phyloP scores from a whole-genome alignment of 768 basidiomycete species.

The Kwoniella europaea region DNA sequence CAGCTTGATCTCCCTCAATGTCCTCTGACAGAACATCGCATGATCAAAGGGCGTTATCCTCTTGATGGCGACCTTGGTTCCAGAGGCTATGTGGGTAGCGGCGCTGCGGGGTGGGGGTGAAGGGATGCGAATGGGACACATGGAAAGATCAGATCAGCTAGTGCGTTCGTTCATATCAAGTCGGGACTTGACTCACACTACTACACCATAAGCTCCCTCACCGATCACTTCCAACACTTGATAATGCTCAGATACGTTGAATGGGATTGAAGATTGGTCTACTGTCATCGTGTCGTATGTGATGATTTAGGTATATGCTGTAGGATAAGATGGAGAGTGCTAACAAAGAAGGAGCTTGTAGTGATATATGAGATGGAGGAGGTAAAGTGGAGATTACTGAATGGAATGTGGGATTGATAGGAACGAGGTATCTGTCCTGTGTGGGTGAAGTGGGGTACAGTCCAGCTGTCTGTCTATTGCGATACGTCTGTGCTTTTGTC shows the following conservation, averaged over 20 bases:
- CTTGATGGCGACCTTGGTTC: conserved; percentile 91
- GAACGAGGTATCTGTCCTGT: not conserved
- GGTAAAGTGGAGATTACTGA: not conserved
- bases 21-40: conserved; percentile 59
- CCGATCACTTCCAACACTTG: conserved; percentile 82
- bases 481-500: not conserved
- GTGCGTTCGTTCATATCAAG: no score
- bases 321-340: not conserved
- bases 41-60: conserved; percentile 95
- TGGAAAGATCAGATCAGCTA: no score
- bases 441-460: not conserved
- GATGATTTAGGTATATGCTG: not conserved
- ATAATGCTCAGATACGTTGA: conserved; percentile 61
- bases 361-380: not conserved
- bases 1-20: conserved; percentile 88
- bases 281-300: conserved; percentile 11
- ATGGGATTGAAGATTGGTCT: conserved; percentile 30
- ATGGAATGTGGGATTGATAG: not conserved
- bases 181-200: conserved; percentile 59
- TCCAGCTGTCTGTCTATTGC: not conserved
- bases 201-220: conserved; percentile 93
- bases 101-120: conserved; percentile 60
- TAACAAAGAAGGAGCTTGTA: not conserved
- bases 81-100: conserved; percentile 76
- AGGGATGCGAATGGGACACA: no score